Percentiles rank a stretch among this genome's conserved stretches.
Conservation (phyloP, 768 basidiomycete species). For the Psilocybe tampanensis region DNA sequence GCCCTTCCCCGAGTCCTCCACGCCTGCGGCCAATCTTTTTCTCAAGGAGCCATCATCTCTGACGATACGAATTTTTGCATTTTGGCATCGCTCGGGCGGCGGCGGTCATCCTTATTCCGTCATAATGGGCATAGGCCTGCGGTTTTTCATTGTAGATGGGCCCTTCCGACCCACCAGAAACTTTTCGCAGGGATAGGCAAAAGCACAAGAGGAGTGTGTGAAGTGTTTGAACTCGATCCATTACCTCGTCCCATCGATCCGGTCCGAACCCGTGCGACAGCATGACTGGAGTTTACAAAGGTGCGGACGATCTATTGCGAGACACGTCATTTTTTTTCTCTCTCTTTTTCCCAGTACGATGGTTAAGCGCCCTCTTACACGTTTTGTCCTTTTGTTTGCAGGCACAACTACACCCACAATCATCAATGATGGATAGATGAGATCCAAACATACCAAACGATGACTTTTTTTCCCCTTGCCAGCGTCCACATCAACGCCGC, state of each 20-base stretch:
- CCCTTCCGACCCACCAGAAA: background rate
- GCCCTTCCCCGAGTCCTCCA: no score
- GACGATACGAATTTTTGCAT: background rate
- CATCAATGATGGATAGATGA: background rate
- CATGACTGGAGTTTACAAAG: background rate
- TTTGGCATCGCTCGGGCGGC: background rate
- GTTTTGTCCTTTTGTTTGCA: no score
- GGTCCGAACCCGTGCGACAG: background rate
- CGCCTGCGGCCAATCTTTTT: no score
- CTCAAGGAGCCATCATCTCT: no score
- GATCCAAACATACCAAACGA: background rate
- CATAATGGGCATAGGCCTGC: background rate
- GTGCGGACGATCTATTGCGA: background rate
- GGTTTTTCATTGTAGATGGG: background rate
- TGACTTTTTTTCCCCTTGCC: background rate
- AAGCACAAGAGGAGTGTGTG: background rate
- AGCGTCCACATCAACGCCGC: background rate
- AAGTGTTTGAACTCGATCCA: background rate
- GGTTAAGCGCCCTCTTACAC: background rate
- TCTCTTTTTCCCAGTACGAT: background rate
- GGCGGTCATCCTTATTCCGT: background rate
- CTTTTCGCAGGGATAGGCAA: background rate
- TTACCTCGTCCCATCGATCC: background rate
- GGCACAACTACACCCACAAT: background rate
- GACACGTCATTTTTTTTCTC: background rate